Conservation (phyloP, 2,329 filamentous ascomycete genomes). For the Fonsecaea pedrosoi region DNA sequence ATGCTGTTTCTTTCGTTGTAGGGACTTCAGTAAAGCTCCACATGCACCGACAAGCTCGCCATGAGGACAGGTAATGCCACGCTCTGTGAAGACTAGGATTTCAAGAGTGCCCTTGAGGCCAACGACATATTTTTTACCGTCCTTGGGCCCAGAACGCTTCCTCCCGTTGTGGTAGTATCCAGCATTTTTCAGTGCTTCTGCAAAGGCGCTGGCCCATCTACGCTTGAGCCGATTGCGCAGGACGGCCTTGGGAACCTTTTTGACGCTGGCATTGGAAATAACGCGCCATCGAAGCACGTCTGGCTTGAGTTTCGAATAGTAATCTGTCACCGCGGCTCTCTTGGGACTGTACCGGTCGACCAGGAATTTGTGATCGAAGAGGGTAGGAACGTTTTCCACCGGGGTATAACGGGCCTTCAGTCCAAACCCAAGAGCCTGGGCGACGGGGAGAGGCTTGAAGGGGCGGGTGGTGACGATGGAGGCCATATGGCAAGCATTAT, state of each 20-base stretch:
- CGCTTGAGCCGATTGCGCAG: slow-evolving; percentile 56
- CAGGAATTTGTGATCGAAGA: slow-evolving; percentile 26
- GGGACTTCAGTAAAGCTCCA: slow-evolving; percentile 18
- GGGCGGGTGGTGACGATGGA: slow-evolving; percentile 7
- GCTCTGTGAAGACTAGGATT: slow-evolving; percentile 37
- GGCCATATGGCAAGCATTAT: slow-evolving; percentile 12
- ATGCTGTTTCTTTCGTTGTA: slow-evolving; percentile 19
- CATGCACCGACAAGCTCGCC: slow-evolving; percentile 25
- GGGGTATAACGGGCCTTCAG: slow-evolving; percentile 17
- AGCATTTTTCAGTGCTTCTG: slow-evolving; percentile 51
- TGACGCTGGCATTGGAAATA: slow-evolving; percentile 42
- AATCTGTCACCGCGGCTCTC: slow-evolving; percentile 41
- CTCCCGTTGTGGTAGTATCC: slow-evolving; percentile 48
- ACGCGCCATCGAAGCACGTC: slow-evolving; percentile 59
- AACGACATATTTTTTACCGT: slow-evolving; percentile 23
- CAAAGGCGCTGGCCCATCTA: slow-evolving; percentile 55
- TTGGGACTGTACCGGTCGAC: slow-evolving; percentile 49
- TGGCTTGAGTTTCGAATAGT: slow-evolving; percentile 48
- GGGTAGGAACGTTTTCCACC: slow-evolving; percentile 38
- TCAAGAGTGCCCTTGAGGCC: slow-evolving; percentile 48
- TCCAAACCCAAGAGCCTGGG: slow-evolving; percentile 21
- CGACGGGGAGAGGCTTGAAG: slow-evolving; percentile 18
- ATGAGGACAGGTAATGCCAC: slow-evolving; percentile 18
- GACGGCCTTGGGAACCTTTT: slow-evolving; percentile 47
- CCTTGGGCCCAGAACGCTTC: slow-evolving; percentile 18